phyloP scores from a whole-genome alignment of 1,284 basidiomycete genomes.

The Irpex sp. region DNA sequence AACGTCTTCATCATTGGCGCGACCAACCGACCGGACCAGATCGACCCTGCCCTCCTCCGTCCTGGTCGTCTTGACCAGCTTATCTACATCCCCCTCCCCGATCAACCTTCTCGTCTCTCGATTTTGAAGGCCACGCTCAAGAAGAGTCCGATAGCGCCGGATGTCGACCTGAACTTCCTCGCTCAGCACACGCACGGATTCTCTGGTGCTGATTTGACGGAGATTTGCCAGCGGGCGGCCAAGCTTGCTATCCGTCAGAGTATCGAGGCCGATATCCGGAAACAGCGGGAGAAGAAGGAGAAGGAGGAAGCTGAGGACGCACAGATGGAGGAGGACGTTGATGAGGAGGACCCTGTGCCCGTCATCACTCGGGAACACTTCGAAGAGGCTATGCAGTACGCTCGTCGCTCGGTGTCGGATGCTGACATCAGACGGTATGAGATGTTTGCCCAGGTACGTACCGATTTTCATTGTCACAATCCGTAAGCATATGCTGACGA shows the following conservation, averaged over 20 bases:
- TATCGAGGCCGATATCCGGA: constrained; percentile 91
- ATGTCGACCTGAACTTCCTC: constrained; percentile 86
- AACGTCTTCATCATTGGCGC: constrained; percentile 99
- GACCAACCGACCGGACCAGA: constrained; percentile 99
- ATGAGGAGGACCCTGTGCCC: constrained; percentile 90
- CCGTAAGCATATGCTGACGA: background rate
- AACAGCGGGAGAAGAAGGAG: constrained; percentile 77
- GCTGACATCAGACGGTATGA: constrained; percentile 94
- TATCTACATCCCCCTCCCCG: constrained; percentile 92
- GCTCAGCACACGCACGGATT: constrained; percentile 96
- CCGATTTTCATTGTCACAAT: background rate
- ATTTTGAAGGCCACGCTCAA: constrained; percentile 92
- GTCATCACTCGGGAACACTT: constrained; percentile 95
- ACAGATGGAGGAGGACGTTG: constrained; percentile 75
- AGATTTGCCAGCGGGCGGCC: constrained; percentile 97
- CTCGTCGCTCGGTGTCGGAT: constrained; percentile 89
- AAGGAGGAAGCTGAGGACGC: constrained; percentile 69
- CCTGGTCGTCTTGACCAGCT: constrained; percentile 97
- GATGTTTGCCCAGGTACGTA: constrained; percentile 77
- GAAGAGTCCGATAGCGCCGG: constrained; percentile 87
- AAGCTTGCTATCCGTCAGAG: constrained; percentile 95
- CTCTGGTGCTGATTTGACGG: constrained; percentile 99
- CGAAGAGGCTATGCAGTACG: constrained; percentile 96
- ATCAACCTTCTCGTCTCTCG: constrained; percentile 87
- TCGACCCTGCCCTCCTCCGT: constrained; percentile 94